Conservation (phyloP, 139 green algal species). For the Penium margaritaceum region DNA sequence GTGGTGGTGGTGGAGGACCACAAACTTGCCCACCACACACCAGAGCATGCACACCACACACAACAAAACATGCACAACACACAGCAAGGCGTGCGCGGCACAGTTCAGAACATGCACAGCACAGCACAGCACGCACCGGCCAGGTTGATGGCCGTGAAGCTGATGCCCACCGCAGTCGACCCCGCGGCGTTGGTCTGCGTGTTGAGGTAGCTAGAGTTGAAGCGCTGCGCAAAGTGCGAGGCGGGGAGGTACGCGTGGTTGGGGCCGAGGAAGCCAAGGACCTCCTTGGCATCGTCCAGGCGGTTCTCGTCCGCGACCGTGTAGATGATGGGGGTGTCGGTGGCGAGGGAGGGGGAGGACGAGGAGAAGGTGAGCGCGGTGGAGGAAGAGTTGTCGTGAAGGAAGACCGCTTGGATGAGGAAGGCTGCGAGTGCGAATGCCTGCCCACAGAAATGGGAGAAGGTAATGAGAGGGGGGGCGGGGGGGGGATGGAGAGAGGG, state of each 20-base stretch:
- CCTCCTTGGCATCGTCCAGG: background rate
- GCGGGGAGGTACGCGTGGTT: constrained; percentile 17
- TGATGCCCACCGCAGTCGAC: constrained; percentile 12
- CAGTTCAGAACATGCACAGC: constrained; percentile 6
- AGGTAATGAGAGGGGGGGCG: background rate
- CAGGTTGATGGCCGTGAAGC: constrained; percentile 20
- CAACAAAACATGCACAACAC: no score
- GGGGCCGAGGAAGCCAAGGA: constrained; percentile 21
- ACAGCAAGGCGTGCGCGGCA: no score
- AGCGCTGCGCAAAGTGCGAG: constrained; percentile 4
- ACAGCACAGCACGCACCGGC: constrained; percentile 15
- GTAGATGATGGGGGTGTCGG: constrained; percentile 24
- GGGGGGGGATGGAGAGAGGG: background rate
- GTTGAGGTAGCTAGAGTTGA: constrained; percentile 12
- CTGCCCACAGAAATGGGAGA: background rate
- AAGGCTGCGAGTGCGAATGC: constrained; percentile 21
- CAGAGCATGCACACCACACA: no score
- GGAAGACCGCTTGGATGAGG: constrained; percentile 29
- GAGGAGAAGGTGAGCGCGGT: no score
- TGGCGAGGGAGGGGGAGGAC: no score
- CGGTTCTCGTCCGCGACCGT: background rate
- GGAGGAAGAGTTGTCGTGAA: no score
- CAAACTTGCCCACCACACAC: no score
- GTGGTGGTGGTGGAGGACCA: no score
- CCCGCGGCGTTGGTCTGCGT: constrained; percentile 7